phyloP scores from a whole-genome alignment of 345 rosid species.

The Populus deltoides region DNA sequence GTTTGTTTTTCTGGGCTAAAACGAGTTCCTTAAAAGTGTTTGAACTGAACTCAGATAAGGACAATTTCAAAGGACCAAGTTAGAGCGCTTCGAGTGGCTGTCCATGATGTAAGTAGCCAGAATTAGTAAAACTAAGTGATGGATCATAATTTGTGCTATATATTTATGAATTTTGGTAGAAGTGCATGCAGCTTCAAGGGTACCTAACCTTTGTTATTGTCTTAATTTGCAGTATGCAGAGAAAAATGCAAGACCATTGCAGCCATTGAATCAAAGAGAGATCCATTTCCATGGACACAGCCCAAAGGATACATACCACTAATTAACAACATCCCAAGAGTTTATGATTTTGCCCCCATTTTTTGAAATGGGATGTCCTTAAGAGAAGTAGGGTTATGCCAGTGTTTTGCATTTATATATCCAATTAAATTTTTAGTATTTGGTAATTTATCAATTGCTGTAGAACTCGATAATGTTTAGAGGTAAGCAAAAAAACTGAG shows the following conservation, averaged over 20 bases:
- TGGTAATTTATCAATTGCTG: too few relatives aligned
- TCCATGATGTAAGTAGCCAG: constrained; percentile 46
- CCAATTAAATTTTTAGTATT: too few relatives aligned
- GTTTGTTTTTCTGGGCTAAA: background rate
- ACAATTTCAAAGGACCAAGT: constrained; percentile 46
- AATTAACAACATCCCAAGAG: too few relatives aligned
- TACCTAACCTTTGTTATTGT: background rate
- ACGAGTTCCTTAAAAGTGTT: background rate
- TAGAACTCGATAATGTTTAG: too few relatives aligned
- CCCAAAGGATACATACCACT: too few relatives aligned
- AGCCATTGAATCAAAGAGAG: constrained; percentile 31
- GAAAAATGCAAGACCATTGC: constrained; percentile 55
- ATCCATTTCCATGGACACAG: background rate
- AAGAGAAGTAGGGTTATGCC: too few relatives aligned
- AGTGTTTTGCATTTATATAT: too few relatives aligned
- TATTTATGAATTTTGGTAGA: too few relatives aligned
- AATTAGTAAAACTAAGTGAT: background rate
- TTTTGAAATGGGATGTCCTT: too few relatives aligned
- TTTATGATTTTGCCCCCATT: too few relatives aligned
- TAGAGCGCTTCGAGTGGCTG: constrained; percentile 39
- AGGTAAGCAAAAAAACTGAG: too few relatives aligned
- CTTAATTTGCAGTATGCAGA: constrained; percentile 43
- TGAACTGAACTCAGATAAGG: constrained; percentile 25
- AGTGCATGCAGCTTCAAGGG: background rate
- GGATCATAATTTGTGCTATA: background rate